Conservation (phyloP, 495 filamentous ascomycete genomes). For the Neurospora sp. region DNA sequence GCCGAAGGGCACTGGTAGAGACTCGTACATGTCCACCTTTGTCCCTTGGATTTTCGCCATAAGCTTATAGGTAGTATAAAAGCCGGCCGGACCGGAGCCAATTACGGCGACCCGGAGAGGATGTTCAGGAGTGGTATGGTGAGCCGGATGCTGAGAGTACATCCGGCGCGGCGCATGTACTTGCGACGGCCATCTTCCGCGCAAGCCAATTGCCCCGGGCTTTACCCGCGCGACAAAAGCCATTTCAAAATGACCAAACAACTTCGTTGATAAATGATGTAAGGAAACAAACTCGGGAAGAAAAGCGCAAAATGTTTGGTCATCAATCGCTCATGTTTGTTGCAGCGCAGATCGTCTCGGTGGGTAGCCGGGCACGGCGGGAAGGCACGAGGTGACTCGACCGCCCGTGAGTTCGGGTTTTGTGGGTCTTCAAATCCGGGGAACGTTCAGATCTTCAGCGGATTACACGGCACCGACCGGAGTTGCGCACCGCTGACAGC, state of each 20-base stretch:
- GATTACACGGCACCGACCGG: neutral
- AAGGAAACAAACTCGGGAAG: neutral
- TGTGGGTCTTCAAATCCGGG: neutral
- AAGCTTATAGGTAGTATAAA: slow-evolving; percentile 82
- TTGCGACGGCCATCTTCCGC: neutral
- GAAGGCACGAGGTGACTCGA: neutral
- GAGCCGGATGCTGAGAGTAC: neutral
- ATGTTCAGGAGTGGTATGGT: slow-evolving; percentile 25
- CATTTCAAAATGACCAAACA: neutral
- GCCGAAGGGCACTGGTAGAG: slow-evolving; percentile 84
- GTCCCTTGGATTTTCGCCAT: slow-evolving; percentile 62
- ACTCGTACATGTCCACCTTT: slow-evolving; percentile 91
- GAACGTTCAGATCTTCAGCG: neutral
- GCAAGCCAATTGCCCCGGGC: neutral
- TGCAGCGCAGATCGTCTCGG: neutral
- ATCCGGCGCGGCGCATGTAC: neutral
- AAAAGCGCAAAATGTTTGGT: neutral
- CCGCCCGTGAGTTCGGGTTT: neutral
- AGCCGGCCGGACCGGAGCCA: slow-evolving; percentile 91
- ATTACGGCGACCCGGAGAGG: slow-evolving; percentile 77
- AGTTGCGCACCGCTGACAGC: neutral
- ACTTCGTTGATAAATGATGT: neutral
- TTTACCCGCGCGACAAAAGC: slow-evolving; percentile 1
- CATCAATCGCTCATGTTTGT: neutral
- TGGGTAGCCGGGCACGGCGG: neutral